Evolutionary conservation across 2,329 filamentous ascomycete species (phyloP), one percentile per base, ranked within the genome.

Genomic region (Nemania sp.): DNA sequence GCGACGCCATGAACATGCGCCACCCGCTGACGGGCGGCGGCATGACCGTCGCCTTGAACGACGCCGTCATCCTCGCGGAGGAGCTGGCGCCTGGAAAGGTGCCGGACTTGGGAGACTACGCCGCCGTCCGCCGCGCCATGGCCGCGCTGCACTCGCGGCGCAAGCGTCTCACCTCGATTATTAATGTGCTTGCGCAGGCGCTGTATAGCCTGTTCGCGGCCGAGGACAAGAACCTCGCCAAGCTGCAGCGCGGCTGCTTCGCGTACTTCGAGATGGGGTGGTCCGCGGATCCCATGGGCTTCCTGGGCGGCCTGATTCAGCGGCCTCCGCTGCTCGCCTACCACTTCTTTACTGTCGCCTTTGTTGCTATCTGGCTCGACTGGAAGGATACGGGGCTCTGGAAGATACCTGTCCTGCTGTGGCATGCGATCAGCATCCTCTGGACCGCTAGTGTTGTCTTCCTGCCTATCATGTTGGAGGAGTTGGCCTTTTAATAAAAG

Each of bases 1-100:
- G 96, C 67, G 96, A 99, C 79, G 95, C 96, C 15, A 91, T 97
- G 86, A 99, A 99, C 84, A 99, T 99, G 96, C 92, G 96, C n/a
- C 96, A 99, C 81, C 96, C 96, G 1, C 86, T 99, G 13, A 99
- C 96, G 0, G 96, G 96, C 61, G 96, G 96, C 72, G 96, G 96
- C 74, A 99, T 99, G 96, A 98, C 95, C 0, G 96, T 98, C 1
- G 96, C 93, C 1, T 92, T 99, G 80, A 97, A 95, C 82, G 96
- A 99, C 77, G 94, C 93, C 1, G 87, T 96, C 11, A 81, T 97
- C 1, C 86, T 99, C 27, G 84, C 91, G 0, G 86, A 91, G 8
- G 84, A 98, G 24, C 87, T 99, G 1, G 85, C 88, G 43, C 94
- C 93, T 0, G 82, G 86, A 45, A 80, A 82, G 7, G 86, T 98